Evolutionary conservation across 345 rosid genomes (phyloP).

Genomic region (Citropsis articulata): DNA sequence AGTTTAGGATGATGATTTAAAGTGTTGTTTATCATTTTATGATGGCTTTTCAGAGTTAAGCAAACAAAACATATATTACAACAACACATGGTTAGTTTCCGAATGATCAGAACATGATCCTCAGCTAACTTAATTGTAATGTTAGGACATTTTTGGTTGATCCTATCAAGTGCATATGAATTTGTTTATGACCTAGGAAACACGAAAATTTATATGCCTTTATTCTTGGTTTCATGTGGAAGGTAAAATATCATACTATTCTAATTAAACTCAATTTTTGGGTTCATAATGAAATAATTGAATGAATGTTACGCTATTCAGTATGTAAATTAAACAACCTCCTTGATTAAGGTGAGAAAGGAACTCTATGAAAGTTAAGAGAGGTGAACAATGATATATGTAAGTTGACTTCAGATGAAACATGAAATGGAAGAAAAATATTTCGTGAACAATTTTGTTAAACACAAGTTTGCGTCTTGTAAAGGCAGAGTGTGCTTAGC

Average conservation of each 20-base stretch:
- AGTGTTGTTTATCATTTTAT: background rate
- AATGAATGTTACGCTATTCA: background rate
- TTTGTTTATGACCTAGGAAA: background rate
- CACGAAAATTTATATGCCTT: background rate
- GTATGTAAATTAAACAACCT: background rate
- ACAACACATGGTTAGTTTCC: background rate
- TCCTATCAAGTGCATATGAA: background rate
- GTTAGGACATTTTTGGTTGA: background rate
- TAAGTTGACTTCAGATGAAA: background rate
- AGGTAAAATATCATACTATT: background rate
- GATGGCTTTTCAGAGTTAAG: conserved; percentile 4
- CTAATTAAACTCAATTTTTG: background rate
- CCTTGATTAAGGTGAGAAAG: background rate
- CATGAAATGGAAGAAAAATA: background rate
- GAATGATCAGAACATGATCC: background rate
- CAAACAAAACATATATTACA: background rate
- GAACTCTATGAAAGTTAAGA: background rate
- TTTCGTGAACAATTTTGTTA: background rate
- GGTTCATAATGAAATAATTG: background rate
- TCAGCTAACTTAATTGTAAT: background rate
- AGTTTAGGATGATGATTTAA: background rate
- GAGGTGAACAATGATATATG: background rate
- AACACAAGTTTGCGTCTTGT: background rate
- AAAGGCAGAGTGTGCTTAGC: background rate
- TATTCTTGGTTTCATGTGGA: background rate